Percentiles rank a stretch among this genome's conserved stretches.
Evolutionary conservation across 176 grass and related monocot species (phyloP).

Genomic region (Guadua angustifolia): DNA sequence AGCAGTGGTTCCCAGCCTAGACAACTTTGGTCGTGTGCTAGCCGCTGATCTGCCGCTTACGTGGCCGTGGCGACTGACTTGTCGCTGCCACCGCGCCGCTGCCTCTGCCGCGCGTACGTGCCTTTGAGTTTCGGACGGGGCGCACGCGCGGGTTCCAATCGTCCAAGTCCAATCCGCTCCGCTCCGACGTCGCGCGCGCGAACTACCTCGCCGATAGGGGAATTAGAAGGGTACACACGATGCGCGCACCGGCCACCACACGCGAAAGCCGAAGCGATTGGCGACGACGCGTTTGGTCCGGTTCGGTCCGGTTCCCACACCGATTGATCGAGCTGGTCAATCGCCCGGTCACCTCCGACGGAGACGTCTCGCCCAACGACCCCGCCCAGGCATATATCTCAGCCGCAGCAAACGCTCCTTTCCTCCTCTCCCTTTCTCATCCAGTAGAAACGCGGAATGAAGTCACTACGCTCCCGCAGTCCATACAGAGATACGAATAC

Average conservation of each 20-base stretch:
- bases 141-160: not conserved
- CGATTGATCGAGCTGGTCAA: conserved; percentile 9
- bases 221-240: not conserved
- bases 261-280: not conserved
- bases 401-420: no score
- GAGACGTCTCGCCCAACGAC: conserved; percentile 36
- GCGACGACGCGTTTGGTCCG: conserved; percentile 15
- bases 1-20: conserved; percentile 9
- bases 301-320: not conserved
- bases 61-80: no score
- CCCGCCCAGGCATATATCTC: no score
- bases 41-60: no score
- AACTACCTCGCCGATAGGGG: not conserved
- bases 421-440: no score
- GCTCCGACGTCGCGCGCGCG: not conserved
- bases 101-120: not conserved
- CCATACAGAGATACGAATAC: no score
- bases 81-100: not conserved
- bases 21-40: not conserved
- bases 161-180: not conserved
- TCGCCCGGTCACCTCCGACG: conserved; percentile 38
- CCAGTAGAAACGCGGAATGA: no score
- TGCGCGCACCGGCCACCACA: not conserved
- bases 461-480: no score
- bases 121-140: not conserved